These are phyloP conservation scores for Capsicum rhomboideum DNA, from an alignment of 257 asterid genomes.

Conservation along the genomic window DNA sequence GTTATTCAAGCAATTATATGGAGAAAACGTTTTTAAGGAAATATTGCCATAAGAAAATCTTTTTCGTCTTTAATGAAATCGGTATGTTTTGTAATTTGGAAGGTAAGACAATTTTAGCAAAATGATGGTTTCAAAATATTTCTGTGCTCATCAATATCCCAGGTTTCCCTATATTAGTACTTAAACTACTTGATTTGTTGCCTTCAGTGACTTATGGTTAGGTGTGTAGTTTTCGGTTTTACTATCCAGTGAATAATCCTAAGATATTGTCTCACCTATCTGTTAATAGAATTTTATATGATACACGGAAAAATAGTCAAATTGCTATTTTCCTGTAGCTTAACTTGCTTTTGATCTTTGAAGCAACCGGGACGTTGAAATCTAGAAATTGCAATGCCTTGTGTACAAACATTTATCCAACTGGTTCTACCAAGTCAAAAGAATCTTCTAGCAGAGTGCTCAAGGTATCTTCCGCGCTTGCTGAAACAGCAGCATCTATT, in stretches of 20 bases:
- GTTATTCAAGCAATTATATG: neutral
- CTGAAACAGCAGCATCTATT: constrained; percentile 64
- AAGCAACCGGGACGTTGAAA: constrained; percentile 7
- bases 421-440: constrained; percentile 7
- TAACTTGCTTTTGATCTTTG: neutral
- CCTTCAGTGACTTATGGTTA: neutral
- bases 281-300: neutral
- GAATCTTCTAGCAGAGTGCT: constrained; percentile 12
- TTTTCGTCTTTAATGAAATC: neutral
- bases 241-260: neutral
- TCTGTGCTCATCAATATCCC: neutral
- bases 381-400: constrained; percentile 1
- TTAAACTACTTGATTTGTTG: neutral
- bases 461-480: constrained; percentile 30
- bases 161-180: neutral
- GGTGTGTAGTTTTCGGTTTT: neutral
- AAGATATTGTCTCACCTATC: neutral
- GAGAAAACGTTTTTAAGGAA: too few species aligned
- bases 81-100: neutral
- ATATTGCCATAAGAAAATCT: neutral
- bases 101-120: neutral
- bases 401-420: constrained; percentile 12
- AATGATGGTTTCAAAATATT: neutral
- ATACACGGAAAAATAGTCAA: neutral
- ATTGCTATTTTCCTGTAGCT: neutral